A percentile compares a stretch with the other conserved stretches of the same genome.
These are phyloP conservation scores for Tetrahymena borealis DNA, from an alignment of 73 alveolate genomes.

Conservation along the genomic window DNA sequence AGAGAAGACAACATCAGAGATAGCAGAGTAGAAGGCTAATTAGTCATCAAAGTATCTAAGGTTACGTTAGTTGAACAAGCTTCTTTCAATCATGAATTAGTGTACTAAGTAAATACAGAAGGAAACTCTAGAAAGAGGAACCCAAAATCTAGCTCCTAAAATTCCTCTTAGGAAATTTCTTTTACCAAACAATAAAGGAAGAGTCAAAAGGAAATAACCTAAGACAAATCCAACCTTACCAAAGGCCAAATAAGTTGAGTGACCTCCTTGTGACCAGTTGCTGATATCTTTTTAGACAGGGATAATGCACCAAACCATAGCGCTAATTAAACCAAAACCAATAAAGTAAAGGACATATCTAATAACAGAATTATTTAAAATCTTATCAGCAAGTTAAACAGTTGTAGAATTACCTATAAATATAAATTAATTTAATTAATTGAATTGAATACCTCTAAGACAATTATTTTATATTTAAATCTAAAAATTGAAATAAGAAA, in stretches of 20 bases:
- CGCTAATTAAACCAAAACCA: constrained; percentile 42
- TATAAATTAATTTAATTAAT: background rate
- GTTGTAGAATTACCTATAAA: background rate
- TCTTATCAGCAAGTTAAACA: constrained; percentile 1
- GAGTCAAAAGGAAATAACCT: constrained; percentile 40
- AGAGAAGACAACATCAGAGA: constrained; percentile 32
- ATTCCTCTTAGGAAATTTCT: constrained; percentile 29
- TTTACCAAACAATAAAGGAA: constrained; percentile 46
- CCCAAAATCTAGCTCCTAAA: constrained; percentile 46
- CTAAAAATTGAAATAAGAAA: too few species aligned
- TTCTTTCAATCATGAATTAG: constrained; percentile 21
- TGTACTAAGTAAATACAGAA: constrained; percentile 46
- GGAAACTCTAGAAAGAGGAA: constrained; percentile 49
- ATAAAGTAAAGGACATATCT: constrained; percentile 14
- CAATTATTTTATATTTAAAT: background rate
- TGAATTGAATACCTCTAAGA: background rate
- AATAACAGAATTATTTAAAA: background rate
- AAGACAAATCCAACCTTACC: constrained; percentile 43
- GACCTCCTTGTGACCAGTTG: constrained; percentile 6
- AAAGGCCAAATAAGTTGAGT: constrained; percentile 9
- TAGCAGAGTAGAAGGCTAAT: constrained; percentile 14
- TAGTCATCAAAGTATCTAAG: constrained; percentile 13
- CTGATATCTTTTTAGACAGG: constrained; percentile 34
- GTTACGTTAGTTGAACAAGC: constrained; percentile 11
- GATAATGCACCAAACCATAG: constrained; percentile 27